Evolutionary conservation across 208 protist genomes (phyloP), one percentile per base, ranked within the genome.

Genomic region (Leishmania aethiopica): DNA sequence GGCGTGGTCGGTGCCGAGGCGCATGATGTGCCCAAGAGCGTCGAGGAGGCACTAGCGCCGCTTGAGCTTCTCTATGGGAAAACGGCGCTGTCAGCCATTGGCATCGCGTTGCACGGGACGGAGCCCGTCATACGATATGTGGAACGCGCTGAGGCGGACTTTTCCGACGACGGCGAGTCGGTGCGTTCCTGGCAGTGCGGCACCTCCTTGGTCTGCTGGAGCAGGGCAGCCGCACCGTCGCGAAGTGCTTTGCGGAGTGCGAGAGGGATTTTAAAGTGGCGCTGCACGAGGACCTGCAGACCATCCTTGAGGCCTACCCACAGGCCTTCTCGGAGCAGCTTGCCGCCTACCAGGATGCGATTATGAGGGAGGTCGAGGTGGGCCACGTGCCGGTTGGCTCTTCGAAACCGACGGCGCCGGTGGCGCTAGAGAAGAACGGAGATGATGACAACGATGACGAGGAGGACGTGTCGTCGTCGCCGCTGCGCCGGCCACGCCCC

Each of bases 281-380:
- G 8, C 82, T 99, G 66, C 89, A 96, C 81, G 97, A 99, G 71
- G 92, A 94, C 25, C 96, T 99, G 60, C 93, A 97, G 75, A 75
- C 88, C 4, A 96, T 97, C 62, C 85, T 99, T 40, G 96, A 96
- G 57, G 77, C 86, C 32, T 83, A 95, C n/a, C 86, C 90, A 42
- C 93, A 94, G 64, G 89, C 93, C 83, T 94, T 98, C 35, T 94
- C 95, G 45, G 94, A 99, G 84, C 90, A 99, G 67, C 93, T 99
- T 37, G 96, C 95, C 17, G 91, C 90, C 66, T 99, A 95, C 81
- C 74, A 98, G 25, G 98, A 99, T 79, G 85, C 77, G 3, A 92
- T 96, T 55, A 84, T 99, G 74, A 86, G 85, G 79, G 78, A 87
- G 35, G 88, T 93, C 22, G 89, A 88, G 67, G 66, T 60, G 74